phyloP scores from a whole-genome alignment of 208 protist genomes.

The Wallacemonas sp. region DNA sequence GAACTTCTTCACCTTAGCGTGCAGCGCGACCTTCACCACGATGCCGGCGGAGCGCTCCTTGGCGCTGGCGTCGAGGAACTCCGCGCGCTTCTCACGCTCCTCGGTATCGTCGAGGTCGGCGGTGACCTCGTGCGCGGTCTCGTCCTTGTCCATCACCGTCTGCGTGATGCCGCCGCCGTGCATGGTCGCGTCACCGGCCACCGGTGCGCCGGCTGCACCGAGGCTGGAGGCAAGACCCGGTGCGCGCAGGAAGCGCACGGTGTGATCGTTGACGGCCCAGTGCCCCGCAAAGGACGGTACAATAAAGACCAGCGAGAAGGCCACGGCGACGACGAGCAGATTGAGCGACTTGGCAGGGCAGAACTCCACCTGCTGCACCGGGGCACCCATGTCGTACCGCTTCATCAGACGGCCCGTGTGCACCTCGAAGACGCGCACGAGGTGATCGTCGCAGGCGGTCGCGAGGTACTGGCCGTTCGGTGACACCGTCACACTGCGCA shows the following conservation, averaged over 20 bases:
- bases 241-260: slow-evolving; percentile 83
- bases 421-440: slow-evolving; percentile 98
- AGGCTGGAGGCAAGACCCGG: slow-evolving; percentile 50
- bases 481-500: slow-evolving; percentile 93
- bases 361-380: slow-evolving; percentile 94
- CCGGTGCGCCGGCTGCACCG: slow-evolving; percentile 17
- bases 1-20: slow-evolving; percentile 89
- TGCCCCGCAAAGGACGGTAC: slow-evolving; percentile 85
- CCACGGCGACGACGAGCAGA: slow-evolving; percentile 88
- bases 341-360: slow-evolving; percentile 92
- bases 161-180: slow-evolving; percentile 83
- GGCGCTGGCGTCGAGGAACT: slow-evolving; percentile 82
- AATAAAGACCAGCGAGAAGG: slow-evolving; percentile 90
- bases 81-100: slow-evolving; percentile 87
- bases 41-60: slow-evolving; percentile 82
- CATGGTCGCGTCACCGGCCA: slow-evolving; percentile 59
- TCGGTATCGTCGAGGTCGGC: slow-evolving; percentile 85
- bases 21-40: slow-evolving; percentile 88
- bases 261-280: slow-evolving; percentile 85
- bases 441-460: slow-evolving; percentile 96
- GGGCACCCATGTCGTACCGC: slow-evolving; percentile 88
- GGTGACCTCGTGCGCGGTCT: slow-evolving; percentile 66
- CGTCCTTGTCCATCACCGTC: slow-evolving; percentile 77
- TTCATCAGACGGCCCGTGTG: slow-evolving; percentile 96
- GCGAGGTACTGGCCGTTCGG: slow-evolving; percentile 98